A percentile compares a stretch with the other conserved stretches of the same genome.
Conservation (phyloP, 2,329 filamentous ascomycete genomes). For the Tolypocladium album region DNA sequence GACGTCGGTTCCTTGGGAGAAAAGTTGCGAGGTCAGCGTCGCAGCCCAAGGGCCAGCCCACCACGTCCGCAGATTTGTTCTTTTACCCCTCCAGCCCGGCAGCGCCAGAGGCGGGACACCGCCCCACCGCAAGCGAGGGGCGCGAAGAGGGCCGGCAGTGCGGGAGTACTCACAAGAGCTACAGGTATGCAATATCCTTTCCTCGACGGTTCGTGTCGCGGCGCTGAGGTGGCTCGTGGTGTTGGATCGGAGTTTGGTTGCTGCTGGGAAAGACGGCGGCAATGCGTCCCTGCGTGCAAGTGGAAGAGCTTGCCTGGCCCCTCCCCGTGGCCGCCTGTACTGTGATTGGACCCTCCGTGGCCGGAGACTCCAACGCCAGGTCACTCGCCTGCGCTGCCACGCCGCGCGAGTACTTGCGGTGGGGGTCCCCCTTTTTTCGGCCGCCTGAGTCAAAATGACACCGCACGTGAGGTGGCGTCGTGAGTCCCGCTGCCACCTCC, state of each 20-base stretch:
- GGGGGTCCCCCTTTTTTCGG: not conserved
- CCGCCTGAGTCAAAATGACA: not conserved
- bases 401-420: not conserved
- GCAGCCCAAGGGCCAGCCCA: not conserved
- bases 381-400: not conserved
- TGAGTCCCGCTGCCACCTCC: not conserved
- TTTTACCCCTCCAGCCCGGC: conserved; percentile 2
- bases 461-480: not conserved
- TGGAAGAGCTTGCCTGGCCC: not conserved
- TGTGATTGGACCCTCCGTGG: not conserved
- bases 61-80: not conserved
- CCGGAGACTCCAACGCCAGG: not conserved
- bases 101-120: not conserved
- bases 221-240: not conserved
- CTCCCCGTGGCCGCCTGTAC: not conserved
- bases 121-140: not conserved
- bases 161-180: not conserved
- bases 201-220: not conserved
- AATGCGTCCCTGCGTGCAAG: not conserved
- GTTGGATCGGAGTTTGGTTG: not conserved
- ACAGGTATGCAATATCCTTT: not conserved
- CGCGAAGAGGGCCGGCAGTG: not conserved
- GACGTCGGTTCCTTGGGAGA: not conserved
- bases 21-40: conserved; percentile 1
- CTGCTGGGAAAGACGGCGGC: not conserved